Conservation (phyloP, 331 rosid species). For the Dryas integrifolia region DNA sequence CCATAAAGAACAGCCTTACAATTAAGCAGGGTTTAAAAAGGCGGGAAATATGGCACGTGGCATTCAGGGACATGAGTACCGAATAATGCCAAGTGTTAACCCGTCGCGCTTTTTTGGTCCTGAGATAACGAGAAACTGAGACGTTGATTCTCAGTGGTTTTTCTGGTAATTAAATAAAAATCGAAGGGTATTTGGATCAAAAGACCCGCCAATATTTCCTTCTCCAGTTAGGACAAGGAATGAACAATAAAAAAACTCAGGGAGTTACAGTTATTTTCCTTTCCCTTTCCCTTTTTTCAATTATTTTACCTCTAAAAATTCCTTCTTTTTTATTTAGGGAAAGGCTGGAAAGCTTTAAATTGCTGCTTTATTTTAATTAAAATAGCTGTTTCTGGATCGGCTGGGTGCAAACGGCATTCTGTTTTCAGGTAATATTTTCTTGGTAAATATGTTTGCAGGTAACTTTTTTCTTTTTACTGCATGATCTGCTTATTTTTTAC, state of each 20-base stretch:
- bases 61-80: background rate
- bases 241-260: background rate
- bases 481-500: background rate
- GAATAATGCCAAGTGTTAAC: background rate
- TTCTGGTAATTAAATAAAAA: slow-evolving; percentile 26
- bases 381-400: background rate
- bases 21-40: background rate
- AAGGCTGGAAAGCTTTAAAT: background rate
- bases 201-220: slow-evolving; percentile 40
- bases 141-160: background rate
- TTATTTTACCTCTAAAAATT: background rate
- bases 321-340: background rate
- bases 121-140: slow-evolving; percentile 11
- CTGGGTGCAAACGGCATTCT: background rate
- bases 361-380: background rate
- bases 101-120: background rate
- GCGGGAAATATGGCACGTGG: slow-evolving; percentile 3
- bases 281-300: background rate
- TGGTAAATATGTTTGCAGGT: background rate
- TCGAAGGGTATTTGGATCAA: slow-evolving; percentile 34
- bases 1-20: too few relatives aligned
- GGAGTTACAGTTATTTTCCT: slow-evolving; percentile 4
- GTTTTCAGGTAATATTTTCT: slow-evolving; percentile 4
- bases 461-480: background rate
- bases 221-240: slow-evolving; percentile 10